Evolutionary conservation across 768 basidiomycete species (phyloP), one percentile per base, ranked within the genome.

Genomic region (Chlorophyllum brunneum): DNA sequence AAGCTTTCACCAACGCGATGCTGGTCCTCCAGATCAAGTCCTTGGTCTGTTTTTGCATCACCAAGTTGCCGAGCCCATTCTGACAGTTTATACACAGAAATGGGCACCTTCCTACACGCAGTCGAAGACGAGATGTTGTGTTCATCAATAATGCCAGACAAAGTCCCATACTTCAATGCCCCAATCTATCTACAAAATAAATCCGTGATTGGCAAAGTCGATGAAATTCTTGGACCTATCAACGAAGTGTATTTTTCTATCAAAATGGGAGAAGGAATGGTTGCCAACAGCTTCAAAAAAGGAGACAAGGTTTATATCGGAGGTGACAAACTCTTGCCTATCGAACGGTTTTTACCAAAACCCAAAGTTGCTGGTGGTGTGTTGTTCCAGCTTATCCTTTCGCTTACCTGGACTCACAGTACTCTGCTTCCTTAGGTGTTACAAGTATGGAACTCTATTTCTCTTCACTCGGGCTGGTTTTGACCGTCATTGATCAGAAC

Each of bases 41-140:
- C 66, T 91, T 36, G 90, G 90, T 86, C 58, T 44, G 75, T 54
- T 43, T 26, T 39, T 38, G 44, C 39, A 16, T 38, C 39, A n/a
- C n/a, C n/a, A n/a, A n/a, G n/a, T n/a, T n/a, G n/a, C n/a, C n/a
- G n/a, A n/a, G n/a, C 30, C 26, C 40, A 52, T 27, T n/a, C 33
- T 47, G 43, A 41, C 52, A 26, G 34, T 23, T 37, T 42, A 42
- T 11, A 2, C 20, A 13, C 11, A 97, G 95, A 97, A 74, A 85
- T 95, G 74, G 94, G 95, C 51, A 73, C 86, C 1, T 97, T 98
- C 66, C 65, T 93, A 27, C 97, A 98, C 66, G 88, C 95, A 11
- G 95, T 98, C 34, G 95, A 99, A 71, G 92, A 92, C 54, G 95
- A 99, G 67, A 98, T 99, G 95, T 78, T 99, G 45, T 99, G 97